Evolutionary conservation across 2,329 filamentous ascomycete genomes (phyloP), one percentile per base, ranked within the genome.

Genomic region (Lojkania enalia): DNA sequence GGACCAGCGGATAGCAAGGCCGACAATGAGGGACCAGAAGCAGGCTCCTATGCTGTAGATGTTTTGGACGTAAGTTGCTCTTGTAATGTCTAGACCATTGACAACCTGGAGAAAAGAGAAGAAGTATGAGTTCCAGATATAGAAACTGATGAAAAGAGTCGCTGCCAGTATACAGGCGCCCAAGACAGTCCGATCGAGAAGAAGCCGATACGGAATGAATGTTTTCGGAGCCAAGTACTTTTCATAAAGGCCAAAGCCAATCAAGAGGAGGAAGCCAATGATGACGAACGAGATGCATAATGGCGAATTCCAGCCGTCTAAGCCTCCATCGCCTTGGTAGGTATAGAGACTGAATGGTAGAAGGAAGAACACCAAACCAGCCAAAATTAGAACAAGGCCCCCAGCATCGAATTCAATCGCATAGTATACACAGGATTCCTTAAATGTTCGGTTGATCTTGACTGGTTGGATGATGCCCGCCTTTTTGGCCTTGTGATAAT

Each of bases 351-450:
- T 83, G 65, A 90, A 83, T 0, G 86, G 83, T 5, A 90, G 77
- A 12, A 90, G 72, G 59, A 90, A 81, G n/a, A 88, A 68, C 0
- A 79, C 74, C 44, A 86, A 75, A 2, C 84, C 85, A 2, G 77
- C 74, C 35, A 87, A 74, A 21, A 36, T 36, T 2, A 87, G 71
- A 12, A 87, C 42, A 12, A 86, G 70, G 19, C 85, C 84, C 7
- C 81, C 40, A 1, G 81, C 58, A 60, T 88, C 86, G 50, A 88
- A 84, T 55, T 87, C 80, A 43, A 78, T 71, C 12, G 73, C 53
- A 64, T 86, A 86, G 60, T 81, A 69, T 21, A 68, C 59, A 30
- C 81, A 43, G 2, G 74, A 77, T 54, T 82, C 68, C 6, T 54
- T 19, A 0, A 68, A 31, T 1, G 74, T 78, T 23, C 82, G 71